Evolutionary conservation across 768 basidiomycete species (phyloP).

Genomic region (Leucogyrophana mollusca): DNA sequence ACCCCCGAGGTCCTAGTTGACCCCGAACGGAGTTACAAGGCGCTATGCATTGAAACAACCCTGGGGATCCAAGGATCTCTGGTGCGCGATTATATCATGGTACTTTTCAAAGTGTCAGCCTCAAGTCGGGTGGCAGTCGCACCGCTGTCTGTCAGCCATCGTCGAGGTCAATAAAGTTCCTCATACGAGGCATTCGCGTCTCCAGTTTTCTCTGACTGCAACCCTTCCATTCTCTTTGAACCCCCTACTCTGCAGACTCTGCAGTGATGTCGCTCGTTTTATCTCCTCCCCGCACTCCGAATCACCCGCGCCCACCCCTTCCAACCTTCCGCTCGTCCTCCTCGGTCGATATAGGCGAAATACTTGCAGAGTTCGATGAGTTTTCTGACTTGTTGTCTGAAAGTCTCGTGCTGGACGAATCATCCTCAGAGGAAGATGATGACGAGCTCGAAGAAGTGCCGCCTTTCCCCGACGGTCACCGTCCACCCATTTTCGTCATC

Average conservation of each 20-base stretch:
- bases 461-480: constrained; percentile 28
- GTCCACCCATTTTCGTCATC: constrained; percentile 27
- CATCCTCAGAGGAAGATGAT: constrained; percentile 8
- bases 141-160: not conserved
- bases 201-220: too few species aligned
- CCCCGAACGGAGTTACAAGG: too few species aligned
- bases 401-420: constrained; percentile 15
- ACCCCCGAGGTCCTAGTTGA: too few species aligned
- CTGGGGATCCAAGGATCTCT: too few species aligned
- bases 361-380: constrained; percentile 11
- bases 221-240: too few species aligned
- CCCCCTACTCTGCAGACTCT: not conserved
- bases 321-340: constrained; percentile 15
- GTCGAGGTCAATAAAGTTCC: too few species aligned
- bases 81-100: too few species aligned
- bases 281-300: constrained; percentile 21
- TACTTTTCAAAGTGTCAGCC: too few species aligned
- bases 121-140: too few species aligned
- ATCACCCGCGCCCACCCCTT: constrained; percentile 11
- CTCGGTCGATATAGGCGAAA: constrained; percentile 27
- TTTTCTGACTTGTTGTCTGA: constrained; percentile 21
- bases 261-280: constrained; percentile 16
- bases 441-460: constrained; percentile 24
- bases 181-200: too few species aligned
- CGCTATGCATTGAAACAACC: too few species aligned